These are phyloP conservation scores for Plasmodium inui DNA, from an alignment of 169 alveolate genomes.

Conservation along the genomic window DNA sequence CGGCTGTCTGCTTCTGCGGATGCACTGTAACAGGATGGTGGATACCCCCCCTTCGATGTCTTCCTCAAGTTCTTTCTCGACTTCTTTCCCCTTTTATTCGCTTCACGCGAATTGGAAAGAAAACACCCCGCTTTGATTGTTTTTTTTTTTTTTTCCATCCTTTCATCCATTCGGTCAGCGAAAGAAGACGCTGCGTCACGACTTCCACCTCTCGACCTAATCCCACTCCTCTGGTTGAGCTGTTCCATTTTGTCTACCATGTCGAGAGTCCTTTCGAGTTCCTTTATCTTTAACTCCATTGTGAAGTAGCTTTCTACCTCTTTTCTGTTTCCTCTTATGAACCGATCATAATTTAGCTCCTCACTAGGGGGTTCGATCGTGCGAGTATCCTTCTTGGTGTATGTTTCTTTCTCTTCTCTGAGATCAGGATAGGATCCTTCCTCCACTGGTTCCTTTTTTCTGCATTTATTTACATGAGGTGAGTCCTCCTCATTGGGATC, in stretches of 20 bases:
- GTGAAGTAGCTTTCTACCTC: not conserved
- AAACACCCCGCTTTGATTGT: not conserved
- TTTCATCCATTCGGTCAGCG: not conserved
- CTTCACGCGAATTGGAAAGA: not conserved
- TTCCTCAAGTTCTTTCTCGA: not conserved
- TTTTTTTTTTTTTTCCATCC: not conserved
- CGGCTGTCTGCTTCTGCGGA: not conserved
- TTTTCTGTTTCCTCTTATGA: conserved; percentile 17
- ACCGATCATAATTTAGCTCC: conserved; percentile 43
- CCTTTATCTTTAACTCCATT: conserved; percentile 21
- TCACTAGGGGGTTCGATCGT: not conserved
- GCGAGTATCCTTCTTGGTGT: not conserved
- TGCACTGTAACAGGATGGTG: not conserved
- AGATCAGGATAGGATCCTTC: not conserved
- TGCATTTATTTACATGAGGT: not conserved
- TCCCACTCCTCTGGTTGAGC: not conserved
- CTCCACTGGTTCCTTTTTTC: not conserved
- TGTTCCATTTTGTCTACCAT: conserved; percentile 6
- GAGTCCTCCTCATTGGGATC: not conserved
- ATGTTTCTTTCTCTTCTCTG: not conserved
- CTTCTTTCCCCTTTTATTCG: not conserved
- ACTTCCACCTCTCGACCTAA: not conserved
- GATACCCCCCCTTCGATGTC: not conserved
- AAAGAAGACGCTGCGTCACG: not conserved
- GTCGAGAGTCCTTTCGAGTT: conserved; percentile 16